Percentiles rank a stretch among this genome's conserved stretches.
Evolutionary conservation across 176 grass and related monocot species (phyloP).

Genomic region (Elaeis guineensis): DNA sequence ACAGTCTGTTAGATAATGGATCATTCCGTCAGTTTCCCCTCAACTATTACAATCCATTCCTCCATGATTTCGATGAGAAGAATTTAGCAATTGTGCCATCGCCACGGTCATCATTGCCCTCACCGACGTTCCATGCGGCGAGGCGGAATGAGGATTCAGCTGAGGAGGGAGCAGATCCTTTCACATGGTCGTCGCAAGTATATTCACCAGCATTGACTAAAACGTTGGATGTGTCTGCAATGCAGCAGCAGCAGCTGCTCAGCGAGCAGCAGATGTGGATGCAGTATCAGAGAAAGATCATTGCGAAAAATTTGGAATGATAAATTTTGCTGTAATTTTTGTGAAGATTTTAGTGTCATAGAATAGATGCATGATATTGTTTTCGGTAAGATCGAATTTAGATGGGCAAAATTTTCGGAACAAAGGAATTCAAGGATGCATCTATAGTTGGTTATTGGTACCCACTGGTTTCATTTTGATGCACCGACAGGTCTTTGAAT

Average conservation of each 20-base stretch:
- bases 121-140: neutral
- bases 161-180: neutral
- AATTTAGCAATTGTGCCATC: neutral
- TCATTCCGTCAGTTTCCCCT: neutral
- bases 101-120: neutral
- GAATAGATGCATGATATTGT: too few relatives aligned
- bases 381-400: too few relatives aligned
- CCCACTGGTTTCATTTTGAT: too few relatives aligned
- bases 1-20: neutral
- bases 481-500: too few relatives aligned
- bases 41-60: conserved; percentile 14
- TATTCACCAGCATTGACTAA: neutral
- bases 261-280: conserved; percentile 15
- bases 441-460: too few relatives aligned
- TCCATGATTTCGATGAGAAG: conserved; percentile 1
- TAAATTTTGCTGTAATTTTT: too few relatives aligned
- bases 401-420: too few relatives aligned
- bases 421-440: too few relatives aligned
- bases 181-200: too few relatives aligned
- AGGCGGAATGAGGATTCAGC: neutral
- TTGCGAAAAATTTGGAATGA: too few relatives aligned
- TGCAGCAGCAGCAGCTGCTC: neutral
- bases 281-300: conserved; percentile 20
- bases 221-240: neutral
- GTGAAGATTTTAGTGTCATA: too few relatives aligned